Evolutionary conservation across 768 basidiomycete species (phyloP), one percentile per base, ranked within the genome.

Genomic region (Mycena olivaceomarginata): DNA sequence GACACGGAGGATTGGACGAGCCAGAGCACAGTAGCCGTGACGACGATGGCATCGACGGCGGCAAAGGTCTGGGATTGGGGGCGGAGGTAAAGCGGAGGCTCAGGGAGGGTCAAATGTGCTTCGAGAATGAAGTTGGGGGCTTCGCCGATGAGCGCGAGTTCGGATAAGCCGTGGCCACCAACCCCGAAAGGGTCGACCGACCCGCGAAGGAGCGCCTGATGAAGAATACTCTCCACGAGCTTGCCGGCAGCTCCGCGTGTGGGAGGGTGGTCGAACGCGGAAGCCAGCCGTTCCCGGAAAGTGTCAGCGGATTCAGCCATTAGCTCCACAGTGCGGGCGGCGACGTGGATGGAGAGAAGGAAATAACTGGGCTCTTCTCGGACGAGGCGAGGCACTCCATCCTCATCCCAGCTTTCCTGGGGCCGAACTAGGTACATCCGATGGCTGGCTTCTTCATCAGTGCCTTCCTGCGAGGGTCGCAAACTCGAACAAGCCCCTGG

Each of bases 211-310:
- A 69, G 67, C 10, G 67, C 74, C 13, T 40, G 20, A 60, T 75
- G 74, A 3, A 75, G 66, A 5, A 75, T 46, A 6, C n/a, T 40
- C 51, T 75, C 74, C 15, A 75, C 56, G 39, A 75, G 53, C 37
- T 68, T 69, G 37, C 74, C 67, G 22, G 74, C 74, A 1, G 62
- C 66, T 39, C 18, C 6, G 18, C 48, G 67, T 43, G 67, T 75
- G 5, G 11, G 20, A 2, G 53, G 67, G 37, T 25, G 10, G 46
- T 69, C 48, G 46, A 75, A 75, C 4, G 45, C 67, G 2, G 10
- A 12, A 22, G 31, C 22, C 37, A 74, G 22, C 12, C 20, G 22
- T 48, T 0, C 5, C 22, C 60, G 59, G 41, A 69, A 0, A 1
- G 25, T 37, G 22, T 60, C 56, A n/a, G 41, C 1, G 63, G 20